phyloP scores from a whole-genome alignment of 2,329 filamentous ascomycete genomes.

The Acrocalymma vagum region DNA sequence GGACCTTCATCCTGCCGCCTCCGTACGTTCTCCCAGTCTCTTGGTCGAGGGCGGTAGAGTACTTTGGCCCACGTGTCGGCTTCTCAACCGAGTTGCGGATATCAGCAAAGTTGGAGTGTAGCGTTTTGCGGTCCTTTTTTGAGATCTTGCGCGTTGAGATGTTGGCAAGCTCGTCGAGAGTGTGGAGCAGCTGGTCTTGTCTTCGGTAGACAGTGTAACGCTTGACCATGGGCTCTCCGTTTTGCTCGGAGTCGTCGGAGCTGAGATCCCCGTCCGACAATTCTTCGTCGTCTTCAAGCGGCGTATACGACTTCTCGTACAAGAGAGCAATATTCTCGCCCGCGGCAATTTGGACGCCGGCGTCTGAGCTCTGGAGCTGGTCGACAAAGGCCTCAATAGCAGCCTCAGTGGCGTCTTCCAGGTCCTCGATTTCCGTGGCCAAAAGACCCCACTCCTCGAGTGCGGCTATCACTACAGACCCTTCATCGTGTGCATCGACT shows the following conservation, averaged over 20 bases:
- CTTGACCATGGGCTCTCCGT: conserved; percentile 59
- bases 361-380: conserved; percentile 79
- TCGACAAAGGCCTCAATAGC: conserved; percentile 85
- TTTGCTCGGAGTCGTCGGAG: conserved; percentile 51
- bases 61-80: conserved; percentile 71
- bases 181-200: conserved; percentile 67
- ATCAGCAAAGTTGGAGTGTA: conserved; percentile 73
- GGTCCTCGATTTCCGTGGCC: conserved; percentile 78
- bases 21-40: conserved; percentile 69
- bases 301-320: conserved; percentile 76
- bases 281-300: conserved; percentile 65
- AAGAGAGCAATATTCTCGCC: conserved; percentile 83
- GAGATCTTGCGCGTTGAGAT: conserved; percentile 69
- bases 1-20: conserved; percentile 64
- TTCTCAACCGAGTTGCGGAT: conserved; percentile 73
- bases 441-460: conserved; percentile 83
- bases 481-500: conserved; percentile 75
- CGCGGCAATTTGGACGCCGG: conserved; percentile 77
- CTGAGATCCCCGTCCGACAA: conserved; percentile 58
- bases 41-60: conserved; percentile 69
- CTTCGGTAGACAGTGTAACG: conserved; percentile 74
- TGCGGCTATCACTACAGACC: conserved; percentile 75
- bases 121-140: conserved; percentile 71
- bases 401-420: conserved; percentile 73
- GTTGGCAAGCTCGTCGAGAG: conserved; percentile 66